A percentile compares a stretch with the other conserved stretches of the same genome.
These are phyloP conservation scores for Rhodomyrtus psidioides DNA, from an alignment of 441 rosid genomes.

Conservation along the genomic window DNA sequence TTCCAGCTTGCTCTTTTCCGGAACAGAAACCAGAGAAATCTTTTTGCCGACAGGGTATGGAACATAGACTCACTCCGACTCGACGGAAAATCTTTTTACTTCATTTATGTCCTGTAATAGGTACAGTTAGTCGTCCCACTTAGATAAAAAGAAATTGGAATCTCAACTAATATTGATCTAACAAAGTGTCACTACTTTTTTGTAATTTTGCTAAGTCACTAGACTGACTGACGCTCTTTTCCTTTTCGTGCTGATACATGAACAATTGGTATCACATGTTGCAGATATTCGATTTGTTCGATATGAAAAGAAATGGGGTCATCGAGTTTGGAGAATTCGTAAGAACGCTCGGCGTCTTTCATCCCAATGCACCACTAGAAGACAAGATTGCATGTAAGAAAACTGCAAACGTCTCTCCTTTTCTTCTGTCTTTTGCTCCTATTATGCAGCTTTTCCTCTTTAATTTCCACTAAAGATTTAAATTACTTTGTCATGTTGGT, in stretches of 20 bases:
- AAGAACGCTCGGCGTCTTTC: slow-evolving; percentile 70
- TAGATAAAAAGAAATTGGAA: background rate
- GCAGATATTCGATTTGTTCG: slow-evolving; percentile 84
- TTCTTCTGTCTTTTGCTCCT: background rate
- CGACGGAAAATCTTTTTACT: background rate
- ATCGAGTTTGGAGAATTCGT: slow-evolving; percentile 84
- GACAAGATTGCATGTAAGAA: slow-evolving; percentile 68
- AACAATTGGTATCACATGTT: background rate
- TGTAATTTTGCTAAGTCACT: background rate
- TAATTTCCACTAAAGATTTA: background rate
- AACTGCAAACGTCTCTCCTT: background rate
- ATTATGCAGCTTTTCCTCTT: background rate
- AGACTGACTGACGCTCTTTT: background rate
- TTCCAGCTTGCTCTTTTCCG: slow-evolving; percentile 83
- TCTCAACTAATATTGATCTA: background rate
- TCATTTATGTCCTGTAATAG: background rate
- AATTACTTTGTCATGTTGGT: background rate
- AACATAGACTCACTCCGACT: background rate
- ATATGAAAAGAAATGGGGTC: slow-evolving; percentile 85
- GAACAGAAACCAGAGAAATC: slow-evolving; percentile 59
- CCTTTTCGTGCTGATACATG: background rate
- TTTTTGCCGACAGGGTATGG: slow-evolving; percentile 83
- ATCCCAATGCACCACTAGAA: slow-evolving; percentile 53
- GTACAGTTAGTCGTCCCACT: background rate
- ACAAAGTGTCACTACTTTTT: background rate